Evolutionary conservation across 2,329 filamentous ascomycete genomes (phyloP), one percentile per base, ranked within the genome.

Genomic region (Ophiobolus disseminans): DNA sequence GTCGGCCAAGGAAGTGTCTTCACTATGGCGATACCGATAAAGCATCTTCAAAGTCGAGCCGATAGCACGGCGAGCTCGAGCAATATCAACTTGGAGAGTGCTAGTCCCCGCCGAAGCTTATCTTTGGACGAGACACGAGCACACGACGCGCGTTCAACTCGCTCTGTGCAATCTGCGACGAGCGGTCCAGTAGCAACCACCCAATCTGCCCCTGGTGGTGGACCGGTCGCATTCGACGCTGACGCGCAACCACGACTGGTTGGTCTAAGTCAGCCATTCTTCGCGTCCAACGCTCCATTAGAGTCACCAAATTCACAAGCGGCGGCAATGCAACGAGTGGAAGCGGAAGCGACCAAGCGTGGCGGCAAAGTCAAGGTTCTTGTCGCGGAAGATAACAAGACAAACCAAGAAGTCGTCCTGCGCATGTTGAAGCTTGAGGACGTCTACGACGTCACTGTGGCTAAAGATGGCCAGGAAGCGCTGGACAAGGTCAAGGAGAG

Each of bases 361-460:
- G 76, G 75, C 11, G 77, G 81, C 22, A 91, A 86, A 58, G 80
- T 96, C 32, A 86, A 88, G 14, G 90, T 96, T 1, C 79, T 97
- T 7, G 91, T 97, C 10, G 92, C 92, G 0, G 92, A 97, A 70
- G 86, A 88, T 65, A 88, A 88, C 68, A 82, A 83, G 45, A 75
- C 72, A 0, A 75, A 75, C 22, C 73, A 75, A 51, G 70, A 74
- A 41, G 73, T 75, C 1, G 73, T 86, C 4, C 75, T 85, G 44
- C 83, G 83, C 37, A 86, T 87, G 83, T 73, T 87, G 40, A 91
- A 90, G 70, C 80, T 91, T 0, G 89, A 91, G 65, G 86, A 88
- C 25, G 82, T 91, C n/a, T 89, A 88, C 69, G 90, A 96, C 67
- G 90, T 96, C 13, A 93, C 89, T 0, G 87, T 96, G 40, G 92